Percentiles rank a stretch among this genome's conserved stretches.
Conservation (phyloP, 2,329 filamentous ascomycete genomes). For the Epichloe bromicola region DNA sequence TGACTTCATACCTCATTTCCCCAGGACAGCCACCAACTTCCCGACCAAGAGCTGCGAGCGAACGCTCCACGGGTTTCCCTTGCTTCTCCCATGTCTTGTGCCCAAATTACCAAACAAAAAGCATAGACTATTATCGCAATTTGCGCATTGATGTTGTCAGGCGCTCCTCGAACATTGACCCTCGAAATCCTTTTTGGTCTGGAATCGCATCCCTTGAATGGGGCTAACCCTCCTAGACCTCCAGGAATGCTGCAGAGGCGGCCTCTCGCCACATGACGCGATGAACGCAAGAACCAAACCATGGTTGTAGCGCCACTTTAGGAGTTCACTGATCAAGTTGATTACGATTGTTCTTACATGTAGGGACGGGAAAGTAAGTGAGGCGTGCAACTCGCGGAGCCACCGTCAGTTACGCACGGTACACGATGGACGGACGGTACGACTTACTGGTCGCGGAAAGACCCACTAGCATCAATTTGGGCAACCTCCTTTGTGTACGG, state of each 20-base stretch:
- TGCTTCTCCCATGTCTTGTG: background rate
- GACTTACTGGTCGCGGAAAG: background rate
- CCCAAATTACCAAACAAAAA: no score
- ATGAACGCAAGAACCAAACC: background rate
- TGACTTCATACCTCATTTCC: slow-evolving; percentile 7
- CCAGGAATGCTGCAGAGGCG: background rate
- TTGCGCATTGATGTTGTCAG: background rate
- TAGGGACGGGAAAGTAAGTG: no score
- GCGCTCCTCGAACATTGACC: no score
- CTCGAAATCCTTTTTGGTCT: background rate
- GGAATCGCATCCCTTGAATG: background rate
- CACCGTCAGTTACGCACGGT: background rate
- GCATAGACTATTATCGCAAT: background rate
- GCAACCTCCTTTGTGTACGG: background rate
- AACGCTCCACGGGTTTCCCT: background rate
- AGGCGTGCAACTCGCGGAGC: no score
- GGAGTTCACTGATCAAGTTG: no score
- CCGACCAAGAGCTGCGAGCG: background rate
- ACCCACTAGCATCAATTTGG: background rate
- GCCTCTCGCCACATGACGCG: background rate
- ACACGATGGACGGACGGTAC: background rate
- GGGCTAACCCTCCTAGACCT: background rate
- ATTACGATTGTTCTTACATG: no score
- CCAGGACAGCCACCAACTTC: background rate
- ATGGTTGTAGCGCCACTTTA: no score